Base-by-base conservation (phyloP, 139 green algal genomes). In the Coelastrella sp. region DNA sequence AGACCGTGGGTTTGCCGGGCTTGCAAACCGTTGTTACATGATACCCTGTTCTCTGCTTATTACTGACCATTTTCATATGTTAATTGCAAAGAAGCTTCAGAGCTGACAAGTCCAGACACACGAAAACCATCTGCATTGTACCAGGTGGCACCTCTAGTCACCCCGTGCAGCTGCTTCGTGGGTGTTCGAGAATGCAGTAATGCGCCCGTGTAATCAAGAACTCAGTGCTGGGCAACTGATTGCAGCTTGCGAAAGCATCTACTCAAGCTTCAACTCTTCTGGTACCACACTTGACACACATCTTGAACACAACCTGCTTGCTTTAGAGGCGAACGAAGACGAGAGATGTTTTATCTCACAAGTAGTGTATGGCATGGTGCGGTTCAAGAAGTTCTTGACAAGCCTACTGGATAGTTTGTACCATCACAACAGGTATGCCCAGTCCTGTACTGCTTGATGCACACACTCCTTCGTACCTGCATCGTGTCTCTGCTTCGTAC, bases 341-440 rank as follows among this genome's bases (percentile, higher is more conserved):
- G 74, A 63, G 9, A 23, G 5, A 23, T 69, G 51, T 35, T 81
- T 81, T 34, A 27, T 81, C 25, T 30, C 78, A 38, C 59, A 92
- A 62, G 88, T 89, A 27, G 30, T 89, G 62, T 91, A 91, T 67
- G 88, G 88, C 34, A 69, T 78, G 25, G 32, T 76, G 21, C 69
- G 85, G 34, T 91, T 84, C 64, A 38, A 66, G 1, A 45, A 53
- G 25, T 72, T 92, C 34, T 45, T 92, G 2, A 68, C 51, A n/a
- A 53, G 60, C 30, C 81, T 89, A 15, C 35, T 89, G n/a, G 66
- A 84, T 27, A 64, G 82, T 32, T 89, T 92, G 35, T 92, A 86
- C 32, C 64, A 86, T 27, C 53, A 89, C 32, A 88, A 90, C 83
- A 87, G 83, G 87, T 87, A 64, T 40, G 40, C 27, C 30, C 71